Percentiles rank a stretch among this genome's conserved stretches.
phyloP scores from a whole-genome alignment of 805 yeast species.

The Saccharomyces kudriavzevii region DNA sequence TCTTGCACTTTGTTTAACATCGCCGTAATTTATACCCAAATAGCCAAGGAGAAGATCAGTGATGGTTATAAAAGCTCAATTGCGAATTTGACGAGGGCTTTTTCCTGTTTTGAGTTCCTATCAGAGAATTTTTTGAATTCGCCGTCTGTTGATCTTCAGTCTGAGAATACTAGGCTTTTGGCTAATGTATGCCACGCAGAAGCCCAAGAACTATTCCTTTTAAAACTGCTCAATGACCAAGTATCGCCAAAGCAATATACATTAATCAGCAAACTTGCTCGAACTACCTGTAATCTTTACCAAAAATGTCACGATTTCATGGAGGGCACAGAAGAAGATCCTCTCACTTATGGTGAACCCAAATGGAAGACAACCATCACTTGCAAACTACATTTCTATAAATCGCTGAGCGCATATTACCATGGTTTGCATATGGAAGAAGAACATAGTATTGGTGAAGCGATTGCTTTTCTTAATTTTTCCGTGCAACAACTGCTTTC shows the following conservation, averaged over 20 bases:
- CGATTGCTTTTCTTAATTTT: conserved; percentile 54
- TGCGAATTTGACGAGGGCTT: conserved; percentile 59
- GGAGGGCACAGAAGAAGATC: conserved; percentile 30
- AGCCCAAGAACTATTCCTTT: conserved; percentile 75
- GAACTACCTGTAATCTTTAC: conserved; percentile 50
- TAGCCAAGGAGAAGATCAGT: conserved; percentile 34
- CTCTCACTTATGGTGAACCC: conserved; percentile 32
- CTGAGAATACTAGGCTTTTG: conserved; percentile 59
- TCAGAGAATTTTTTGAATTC: conserved; percentile 82
- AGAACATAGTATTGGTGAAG: conserved; percentile 59
- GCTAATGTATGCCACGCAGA: conserved; percentile 68
- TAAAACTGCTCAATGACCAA: conserved; percentile 43
- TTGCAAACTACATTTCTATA: conserved; percentile 48
- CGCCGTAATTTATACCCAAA: conserved; percentile 51
- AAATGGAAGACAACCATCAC: conserved; percentile 46
- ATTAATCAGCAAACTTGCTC: conserved; percentile 67
- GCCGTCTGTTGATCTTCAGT: conserved; percentile 70
- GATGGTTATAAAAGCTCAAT: conserved; percentile 51
- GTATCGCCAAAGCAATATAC: conserved; percentile 47
- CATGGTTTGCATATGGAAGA: conserved; percentile 49
- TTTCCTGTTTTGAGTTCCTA: conserved; percentile 66
- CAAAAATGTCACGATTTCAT: conserved; percentile 42
- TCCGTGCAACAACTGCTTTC: conserved; percentile 37
- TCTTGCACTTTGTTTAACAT: conserved; percentile 76
- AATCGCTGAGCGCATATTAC: conserved; percentile 53